These are phyloP conservation scores for Thamnidium elegans DNA, from an alignment of 192 early-diverging fungal genomes.

Conservation along the genomic window DNA sequence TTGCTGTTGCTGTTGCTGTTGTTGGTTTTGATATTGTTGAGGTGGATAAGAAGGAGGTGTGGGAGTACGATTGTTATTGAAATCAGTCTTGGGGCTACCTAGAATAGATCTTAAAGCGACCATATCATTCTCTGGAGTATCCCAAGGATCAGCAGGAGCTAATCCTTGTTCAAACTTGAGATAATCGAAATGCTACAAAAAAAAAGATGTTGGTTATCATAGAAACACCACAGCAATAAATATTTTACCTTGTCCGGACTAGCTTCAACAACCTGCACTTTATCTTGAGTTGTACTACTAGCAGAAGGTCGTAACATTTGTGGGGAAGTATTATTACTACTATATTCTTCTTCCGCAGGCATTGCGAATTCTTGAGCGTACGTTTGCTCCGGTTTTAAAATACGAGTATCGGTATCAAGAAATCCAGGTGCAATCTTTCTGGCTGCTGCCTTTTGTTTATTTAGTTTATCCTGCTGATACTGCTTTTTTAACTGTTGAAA, in stretches of 20 bases:
- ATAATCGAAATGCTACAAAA: conserved; percentile 42
- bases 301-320: neutral
- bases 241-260: conserved; percentile 6
- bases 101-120: conserved; percentile 53
- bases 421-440: conserved; percentile 66
- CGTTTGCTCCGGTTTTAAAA: conserved; percentile 42
- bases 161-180: conserved; percentile 66
- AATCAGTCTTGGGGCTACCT: conserved; percentile 14
- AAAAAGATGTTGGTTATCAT: neutral
- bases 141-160: conserved; percentile 61
- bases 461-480: conserved; percentile 43
- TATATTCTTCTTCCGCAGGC: conserved; percentile 1
- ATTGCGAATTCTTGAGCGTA: conserved; percentile 4
- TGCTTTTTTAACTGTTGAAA: conserved; percentile 33
- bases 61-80: neutral
- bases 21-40: conserved; percentile 1
- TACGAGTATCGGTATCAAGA: conserved; percentile 55
- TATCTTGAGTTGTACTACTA: neutral
- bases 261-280: neutral
- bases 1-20: neutral
- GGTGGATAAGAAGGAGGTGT: conserved; percentile 5
- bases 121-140: conserved; percentile 56
- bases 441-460: conserved; percentile 48
- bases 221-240: too few species aligned
- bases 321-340: neutral